Evolutionary conservation across 1,284 basidiomycete genomes (phyloP), one percentile per base, ranked within the genome.

Genomic region (Pseudozyma thailandica): DNA sequence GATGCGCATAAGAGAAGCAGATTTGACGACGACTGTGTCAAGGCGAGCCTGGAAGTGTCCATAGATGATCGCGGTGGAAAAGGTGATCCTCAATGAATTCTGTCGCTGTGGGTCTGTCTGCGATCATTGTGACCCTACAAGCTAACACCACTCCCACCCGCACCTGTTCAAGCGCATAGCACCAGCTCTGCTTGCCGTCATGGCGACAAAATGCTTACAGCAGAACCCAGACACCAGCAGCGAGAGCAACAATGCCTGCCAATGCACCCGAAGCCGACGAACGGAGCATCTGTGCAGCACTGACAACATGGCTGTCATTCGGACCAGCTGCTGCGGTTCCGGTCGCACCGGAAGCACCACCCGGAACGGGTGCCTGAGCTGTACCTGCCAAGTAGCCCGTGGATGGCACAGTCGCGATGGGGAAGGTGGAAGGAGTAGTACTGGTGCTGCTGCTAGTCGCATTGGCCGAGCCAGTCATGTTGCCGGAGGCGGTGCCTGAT

Each of bases 361-460:
- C 65, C 6, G 71, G 71, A 27, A 42, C 71, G 6, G 71, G 71
- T 20, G 66, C 71, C 16, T 37, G 35, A 6, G 60, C 71, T 2
- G 65, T 70, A 26, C 71, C 71, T 46, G 71, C 65, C 46, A 74
- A 38, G 21, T 63, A 60, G 13, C 65, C 71, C 1, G 66, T 65
- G 16, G 51, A 46, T 15, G 65, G 61, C 1, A 65, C 71, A 16
- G 47, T 48, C 2, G 71, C 71, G 52, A 69, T 58, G 21, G 71
- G 71, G 57, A 51, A 74, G 3, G 66, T 74, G 38, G 66, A 52
- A 8, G 66, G 66, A 1, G 71, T 74, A 16, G 60, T 61, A 51
- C 57, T 65, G 30, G 66, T 58, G 18, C 58, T 41, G 4, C 64
- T 54, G n/a, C 13, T 16, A 1, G 71, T 74, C 16, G 57, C 61